Evolutionary conservation across 805 yeast species (phyloP).

Genomic region (Candida incommunis): DNA sequence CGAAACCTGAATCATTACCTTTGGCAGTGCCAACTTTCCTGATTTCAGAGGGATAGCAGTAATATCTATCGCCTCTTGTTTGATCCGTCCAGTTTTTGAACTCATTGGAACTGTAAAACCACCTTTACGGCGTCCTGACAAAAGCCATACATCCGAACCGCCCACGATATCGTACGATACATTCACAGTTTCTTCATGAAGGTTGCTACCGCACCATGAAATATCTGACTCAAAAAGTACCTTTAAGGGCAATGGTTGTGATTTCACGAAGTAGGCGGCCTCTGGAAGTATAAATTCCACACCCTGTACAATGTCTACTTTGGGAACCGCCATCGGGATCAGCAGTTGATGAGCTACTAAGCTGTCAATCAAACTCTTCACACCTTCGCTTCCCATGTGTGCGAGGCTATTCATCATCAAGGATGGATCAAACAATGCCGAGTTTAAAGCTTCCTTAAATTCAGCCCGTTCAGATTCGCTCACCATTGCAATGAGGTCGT

Average conservation of each 20-base stretch:
- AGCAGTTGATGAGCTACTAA: neutral
- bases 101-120: neutral
- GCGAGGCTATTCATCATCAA: neutral
- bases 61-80: neutral
- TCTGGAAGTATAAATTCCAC: neutral
- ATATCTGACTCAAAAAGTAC: neutral
- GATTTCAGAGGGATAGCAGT: neutral
- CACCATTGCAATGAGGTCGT: neutral
- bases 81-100: neutral
- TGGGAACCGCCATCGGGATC: neutral
- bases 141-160: neutral
- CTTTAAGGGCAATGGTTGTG: neutral
- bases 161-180: neutral
- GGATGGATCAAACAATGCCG: neutral
- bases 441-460: neutral
- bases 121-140: neutral
- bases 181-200: neutral
- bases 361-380: neutral
- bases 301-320: neutral
- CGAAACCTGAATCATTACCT: neutral
- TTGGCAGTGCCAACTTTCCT: neutral
- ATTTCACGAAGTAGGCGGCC: neutral
- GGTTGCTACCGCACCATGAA: neutral
- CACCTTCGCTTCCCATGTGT: neutral
- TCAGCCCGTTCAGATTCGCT: neutral